Conservation (phyloP, 768 basidiomycete species). For the Serendipita sp. region DNA sequence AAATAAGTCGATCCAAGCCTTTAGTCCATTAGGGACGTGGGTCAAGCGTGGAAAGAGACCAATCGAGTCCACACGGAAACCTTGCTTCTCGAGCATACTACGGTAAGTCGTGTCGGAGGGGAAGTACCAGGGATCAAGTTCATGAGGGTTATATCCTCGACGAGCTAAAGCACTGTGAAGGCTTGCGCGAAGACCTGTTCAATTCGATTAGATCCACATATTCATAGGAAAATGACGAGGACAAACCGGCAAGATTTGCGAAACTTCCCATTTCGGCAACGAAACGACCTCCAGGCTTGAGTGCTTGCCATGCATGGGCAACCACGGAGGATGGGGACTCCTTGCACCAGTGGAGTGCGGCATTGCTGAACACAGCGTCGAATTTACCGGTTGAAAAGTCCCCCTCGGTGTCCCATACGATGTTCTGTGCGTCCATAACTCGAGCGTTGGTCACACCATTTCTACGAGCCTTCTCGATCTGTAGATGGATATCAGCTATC, state of each 20-base stretch:
- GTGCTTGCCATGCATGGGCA: conserved; percentile 36
- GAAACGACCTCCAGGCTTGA: conserved; percentile 57
- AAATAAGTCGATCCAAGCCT: conserved; percentile 57
- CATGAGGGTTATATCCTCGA: conserved; percentile 40
- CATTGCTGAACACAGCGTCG: conserved; percentile 68
- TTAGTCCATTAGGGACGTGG: conserved; percentile 33
- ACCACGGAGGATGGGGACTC: conserved; percentile 50
- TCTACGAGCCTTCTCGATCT: conserved; percentile 39
- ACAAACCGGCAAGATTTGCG: conserved; percentile 29
- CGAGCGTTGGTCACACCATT: conserved; percentile 34
- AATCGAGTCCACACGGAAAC: conserved; percentile 41
- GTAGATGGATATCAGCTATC: too few relatives aligned
- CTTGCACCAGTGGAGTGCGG: conserved; percentile 78
- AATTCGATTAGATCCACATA: too few relatives aligned
- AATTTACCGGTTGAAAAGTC: neutral
- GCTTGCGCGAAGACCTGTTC: conserved; percentile 28
- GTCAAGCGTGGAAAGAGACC: conserved; percentile 41
- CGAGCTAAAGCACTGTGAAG: conserved; percentile 36
- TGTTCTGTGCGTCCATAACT: conserved; percentile 27
- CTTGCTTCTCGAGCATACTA: conserved; percentile 37
- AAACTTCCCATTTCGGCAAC: conserved; percentile 67
- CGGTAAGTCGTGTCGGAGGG: conserved; percentile 55
- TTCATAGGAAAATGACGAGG: neutral
- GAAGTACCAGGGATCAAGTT: conserved; percentile 73
- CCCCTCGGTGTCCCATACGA: conserved; percentile 10